Base-by-base conservation (phyloP, 139 green algal species). In the Dunaliella primolecta region DNA sequence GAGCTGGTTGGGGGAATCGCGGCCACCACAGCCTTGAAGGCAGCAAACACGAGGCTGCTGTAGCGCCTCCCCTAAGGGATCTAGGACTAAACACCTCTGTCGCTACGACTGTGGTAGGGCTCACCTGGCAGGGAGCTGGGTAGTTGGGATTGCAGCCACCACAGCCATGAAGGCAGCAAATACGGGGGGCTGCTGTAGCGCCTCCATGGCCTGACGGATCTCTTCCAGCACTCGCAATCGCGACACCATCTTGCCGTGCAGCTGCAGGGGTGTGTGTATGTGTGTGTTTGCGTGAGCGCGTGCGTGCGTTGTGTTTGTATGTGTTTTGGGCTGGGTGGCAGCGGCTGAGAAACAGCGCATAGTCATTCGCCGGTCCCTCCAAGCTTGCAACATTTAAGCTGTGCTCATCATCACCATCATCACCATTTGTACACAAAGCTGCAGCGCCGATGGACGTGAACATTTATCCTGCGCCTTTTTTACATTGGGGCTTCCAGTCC, bases 171-270 rank as follows among this genome's bases (percentile, higher is more conserved):
- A 84, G 31, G 55, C 55, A 0, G 27, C 80, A 31, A 77, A 84
- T 32, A 78, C 29, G 3, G n/a, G 20, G 55, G 80, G 80, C 32
- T 77, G 55, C 80, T 84, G 56, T 46, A 84, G 80, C 55, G 36
- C 23, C 30, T 7, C 56, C 80, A 84, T 84, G 31, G 55, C 46
- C 55, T 37, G 24, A 24, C 38, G 1, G 7, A 78, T 46, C 80
- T 84, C 80, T 1, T 84, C 80, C 30, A 84, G 56, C 80, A 84
- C 56, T 1, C 32, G 34, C 29, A 84, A 37, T 20, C 80, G 80
- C 2, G 36, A n/a, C n/a, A 78, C 80, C 80, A 84, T 36, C 34
- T 84, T 84, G 80, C 80, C 80, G 32, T 36, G 75, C 30, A 84
- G 55, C 80, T 75, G 78, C 78, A 75, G 38, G 75, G 3, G 30